phyloP scores from a whole-genome alignment of 352 stramenopile species.

The Phytophthora rubi region DNA sequence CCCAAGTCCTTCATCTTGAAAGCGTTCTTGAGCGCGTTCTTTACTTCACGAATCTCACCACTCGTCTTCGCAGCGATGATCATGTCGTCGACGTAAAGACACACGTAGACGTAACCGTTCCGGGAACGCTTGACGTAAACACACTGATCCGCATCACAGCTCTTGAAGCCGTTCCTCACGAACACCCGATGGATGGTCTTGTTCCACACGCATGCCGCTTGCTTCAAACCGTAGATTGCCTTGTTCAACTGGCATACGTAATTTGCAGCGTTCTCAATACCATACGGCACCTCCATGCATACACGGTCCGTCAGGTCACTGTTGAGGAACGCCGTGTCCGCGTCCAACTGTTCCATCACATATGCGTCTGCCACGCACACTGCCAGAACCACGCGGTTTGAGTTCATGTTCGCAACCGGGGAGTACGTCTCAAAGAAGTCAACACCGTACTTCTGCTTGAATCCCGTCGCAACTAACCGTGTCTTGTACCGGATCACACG shows the following conservation, averaged over 20 bases:
- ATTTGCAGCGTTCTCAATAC: neutral
- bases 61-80: neutral
- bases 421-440: too few species aligned
- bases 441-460: too few species aligned
- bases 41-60: slow-evolving; percentile 4
- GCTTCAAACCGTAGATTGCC: slow-evolving; percentile 3
- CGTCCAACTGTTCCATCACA: slow-evolving; percentile 38
- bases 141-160: neutral
- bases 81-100: neutral
- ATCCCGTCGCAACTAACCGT: too few species aligned
- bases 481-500: neutral
- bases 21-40: slow-evolving; percentile 1
- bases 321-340: slow-evolving; percentile 45
- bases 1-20: slow-evolving; percentile 8
- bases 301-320: slow-evolving; percentile 11
- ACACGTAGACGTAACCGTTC: slow-evolving; percentile 1
- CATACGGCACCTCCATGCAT: slow-evolving; percentile 16
- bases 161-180: slow-evolving; percentile 5
- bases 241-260: neutral
- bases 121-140: neutral
- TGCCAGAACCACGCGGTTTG: slow-evolving; percentile 32
- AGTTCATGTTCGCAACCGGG: slow-evolving; percentile 10
- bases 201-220: neutral
- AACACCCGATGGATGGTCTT: slow-evolving; percentile 6
- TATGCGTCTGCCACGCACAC: slow-evolving; percentile 17